A percentile compares a stretch with the other conserved stretches of the same genome.
Evolutionary conservation across 345 rosid species (phyloP).

Genomic region (Gynandropsis gynandra): DNA sequence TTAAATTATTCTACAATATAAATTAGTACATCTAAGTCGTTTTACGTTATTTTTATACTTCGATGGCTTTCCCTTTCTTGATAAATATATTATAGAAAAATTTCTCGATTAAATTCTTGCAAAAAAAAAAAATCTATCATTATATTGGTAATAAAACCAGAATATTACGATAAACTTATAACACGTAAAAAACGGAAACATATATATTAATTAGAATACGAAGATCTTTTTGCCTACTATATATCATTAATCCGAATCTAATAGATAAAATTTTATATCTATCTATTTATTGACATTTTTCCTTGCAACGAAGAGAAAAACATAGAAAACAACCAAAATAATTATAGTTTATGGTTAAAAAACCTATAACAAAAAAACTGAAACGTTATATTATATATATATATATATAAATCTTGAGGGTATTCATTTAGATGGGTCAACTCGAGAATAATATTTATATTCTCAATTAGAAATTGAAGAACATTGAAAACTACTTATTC

Average conservation of each 20-base stretch:
- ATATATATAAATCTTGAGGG: not conserved
- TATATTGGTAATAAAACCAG: slow-evolving; percentile 4
- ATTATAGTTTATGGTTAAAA: too few relatives aligned
- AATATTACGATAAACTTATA: slow-evolving; percentile 11
- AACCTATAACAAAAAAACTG: too few relatives aligned
- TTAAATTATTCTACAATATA: not conserved
- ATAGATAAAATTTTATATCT: too few relatives aligned
- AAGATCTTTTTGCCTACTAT: too few relatives aligned
- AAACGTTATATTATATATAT: too few relatives aligned
- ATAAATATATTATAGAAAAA: not conserved
- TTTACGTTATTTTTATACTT: slow-evolving; percentile 14
- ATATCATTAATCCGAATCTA: too few relatives aligned
- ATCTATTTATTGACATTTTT: too few relatives aligned
- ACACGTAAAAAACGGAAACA: not conserved
- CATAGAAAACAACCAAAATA: too few relatives aligned
- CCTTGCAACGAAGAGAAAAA: too few relatives aligned
- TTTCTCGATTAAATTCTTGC: slow-evolving; percentile 5
- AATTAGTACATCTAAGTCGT: slow-evolving; percentile 6
- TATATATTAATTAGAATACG: not conserved
- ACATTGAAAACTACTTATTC: slow-evolving; percentile 5
- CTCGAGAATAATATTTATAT: not conserved
- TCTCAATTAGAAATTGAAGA: slow-evolving; percentile 13
- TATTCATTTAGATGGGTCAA: slow-evolving; percentile 6
- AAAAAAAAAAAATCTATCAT: not conserved
- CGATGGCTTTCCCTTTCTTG: slow-evolving; percentile 13